Evolutionary conservation across 1,284 basidiomycete genomes (phyloP), one percentile per base, ranked within the genome.

Genomic region (Stygiomarasmius scandens): DNA sequence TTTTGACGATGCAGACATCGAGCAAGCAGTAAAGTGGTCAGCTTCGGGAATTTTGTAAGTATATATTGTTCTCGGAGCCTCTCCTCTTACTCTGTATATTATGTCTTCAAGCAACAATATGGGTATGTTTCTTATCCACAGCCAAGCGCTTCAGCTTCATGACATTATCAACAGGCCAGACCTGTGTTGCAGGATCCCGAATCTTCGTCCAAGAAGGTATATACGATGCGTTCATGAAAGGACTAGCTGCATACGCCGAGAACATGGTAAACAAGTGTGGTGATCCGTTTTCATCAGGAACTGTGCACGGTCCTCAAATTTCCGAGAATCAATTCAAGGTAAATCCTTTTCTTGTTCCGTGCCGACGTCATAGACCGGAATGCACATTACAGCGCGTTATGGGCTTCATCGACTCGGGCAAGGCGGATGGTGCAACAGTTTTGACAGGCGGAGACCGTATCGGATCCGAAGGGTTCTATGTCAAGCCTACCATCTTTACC

Each of bases 221-320:
- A 66, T 94, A 95, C 73, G 88, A 95, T 72, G 74, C 84, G 60
- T 92, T 92, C 76, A 64, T 88, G 24, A 64, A 73, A 32, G 72
- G 66, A 45, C 89, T 93, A 71, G 79, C 80, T 1, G 79, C 70
- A 47, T 77, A 82, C 64, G 77, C 86, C 29, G 72, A 79, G 67
- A 64, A 71, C 1, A 65, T 87, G 60, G 82, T 82, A 2, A 57
- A 57, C 23, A 66, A 66, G 65, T 81, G 91, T 56, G 93, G 92
- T 48, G 87, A 93, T 74, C 93, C 94, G 16, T 96, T 97, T 77
- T 70, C 74, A 16, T 66, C 68, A 1, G 80, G 82, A 36, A 86
- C 86, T 41, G 84, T 87, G 75, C 93, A 95, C 69, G 95, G 95
- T 45, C 94, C 95, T n/a, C 93, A 94, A 74, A 89, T 96, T 56